Percentiles rank a stretch among this genome's conserved stretches.
Conservation (phyloP, 805 yeast species). For the Debaryomyces hansenii region DNA sequence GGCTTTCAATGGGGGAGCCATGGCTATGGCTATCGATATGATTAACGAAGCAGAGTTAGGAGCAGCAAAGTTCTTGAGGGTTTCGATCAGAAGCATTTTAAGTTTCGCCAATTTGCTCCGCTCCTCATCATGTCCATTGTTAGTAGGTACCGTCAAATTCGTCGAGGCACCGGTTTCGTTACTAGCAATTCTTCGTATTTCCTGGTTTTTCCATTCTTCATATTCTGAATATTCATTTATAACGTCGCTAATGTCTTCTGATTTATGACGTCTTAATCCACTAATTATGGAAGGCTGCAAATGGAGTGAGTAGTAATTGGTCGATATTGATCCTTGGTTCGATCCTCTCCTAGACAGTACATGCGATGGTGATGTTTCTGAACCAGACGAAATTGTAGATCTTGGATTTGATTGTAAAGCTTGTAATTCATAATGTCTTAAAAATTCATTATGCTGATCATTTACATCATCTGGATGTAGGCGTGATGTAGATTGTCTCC, state of each 20-base stretch:
- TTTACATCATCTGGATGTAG: slow-evolving; percentile 1
- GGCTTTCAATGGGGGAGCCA: slow-evolving; percentile 87
- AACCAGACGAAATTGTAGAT: slow-evolving; percentile 9
- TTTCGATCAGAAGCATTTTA: slow-evolving; percentile 3
- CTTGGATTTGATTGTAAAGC: slow-evolving; percentile 8
- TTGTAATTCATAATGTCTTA: slow-evolving; percentile 11
- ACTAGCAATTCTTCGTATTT: slow-evolving; percentile 12
- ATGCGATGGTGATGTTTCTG: slow-evolving; percentile 6
- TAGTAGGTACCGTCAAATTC: neutral
- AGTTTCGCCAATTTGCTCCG: neutral
- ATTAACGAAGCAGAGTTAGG: slow-evolving; percentile 78
- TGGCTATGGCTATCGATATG: slow-evolving; percentile 60
- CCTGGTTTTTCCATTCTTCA: slow-evolving; percentile 28
- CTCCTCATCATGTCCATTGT: neutral
- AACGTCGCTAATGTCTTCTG: slow-evolving; percentile 39
- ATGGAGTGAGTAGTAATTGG: slow-evolving; percentile 14
- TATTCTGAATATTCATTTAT: slow-evolving; percentile 49
- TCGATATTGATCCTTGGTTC: slow-evolving; percentile 4
- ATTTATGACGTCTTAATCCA: slow-evolving; percentile 22
- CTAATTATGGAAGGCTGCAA: slow-evolving; percentile 20
- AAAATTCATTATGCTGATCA: slow-evolving; percentile 22
- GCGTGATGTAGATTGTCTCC: neutral
- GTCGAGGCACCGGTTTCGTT: neutral
- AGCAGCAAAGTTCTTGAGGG: slow-evolving; percentile 54
- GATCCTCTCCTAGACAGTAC: slow-evolving; percentile 4